These are phyloP conservation scores for Beauveria medogensis DNA, from an alignment of 2,329 filamentous ascomycete species.

Conservation along the genomic window DNA sequence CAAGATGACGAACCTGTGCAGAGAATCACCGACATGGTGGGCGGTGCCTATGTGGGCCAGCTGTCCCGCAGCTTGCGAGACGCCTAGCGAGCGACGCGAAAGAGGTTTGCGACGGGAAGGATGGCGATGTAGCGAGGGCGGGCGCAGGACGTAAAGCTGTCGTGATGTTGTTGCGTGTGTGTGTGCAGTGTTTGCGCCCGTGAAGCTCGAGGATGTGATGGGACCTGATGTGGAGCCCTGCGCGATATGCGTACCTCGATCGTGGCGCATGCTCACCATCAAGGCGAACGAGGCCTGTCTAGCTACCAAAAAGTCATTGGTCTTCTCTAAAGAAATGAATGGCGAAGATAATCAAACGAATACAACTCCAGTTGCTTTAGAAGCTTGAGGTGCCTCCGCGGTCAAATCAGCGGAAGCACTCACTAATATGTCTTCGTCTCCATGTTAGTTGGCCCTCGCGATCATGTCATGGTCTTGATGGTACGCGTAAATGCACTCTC, in stretches of 20 bases:
- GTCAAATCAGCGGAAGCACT: too few species aligned
- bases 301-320: neutral
- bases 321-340: too few species aligned
- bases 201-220: neutral
- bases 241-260: neutral
- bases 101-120: neutral
- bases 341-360: too few species aligned
- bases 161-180: neutral
- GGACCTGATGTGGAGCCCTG: neutral
- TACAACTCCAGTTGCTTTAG: too few species aligned
- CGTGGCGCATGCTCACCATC: neutral
- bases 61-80: neutral
- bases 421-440: too few species aligned
- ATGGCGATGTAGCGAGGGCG: neutral
- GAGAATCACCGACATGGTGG: conserved; percentile 53
- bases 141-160: neutral
- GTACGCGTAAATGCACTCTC: too few species aligned
- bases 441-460: too few species aligned
- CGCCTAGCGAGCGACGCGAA: neutral
- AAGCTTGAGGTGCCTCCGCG: too few species aligned
- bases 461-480: too few species aligned
- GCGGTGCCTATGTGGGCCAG: neutral
- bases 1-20: conserved; percentile 44
- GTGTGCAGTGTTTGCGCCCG: neutral
- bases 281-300: neutral